phyloP scores from a whole-genome alignment of 352 stramenopile genomes.

The Globisporangium takayamanum region DNA sequence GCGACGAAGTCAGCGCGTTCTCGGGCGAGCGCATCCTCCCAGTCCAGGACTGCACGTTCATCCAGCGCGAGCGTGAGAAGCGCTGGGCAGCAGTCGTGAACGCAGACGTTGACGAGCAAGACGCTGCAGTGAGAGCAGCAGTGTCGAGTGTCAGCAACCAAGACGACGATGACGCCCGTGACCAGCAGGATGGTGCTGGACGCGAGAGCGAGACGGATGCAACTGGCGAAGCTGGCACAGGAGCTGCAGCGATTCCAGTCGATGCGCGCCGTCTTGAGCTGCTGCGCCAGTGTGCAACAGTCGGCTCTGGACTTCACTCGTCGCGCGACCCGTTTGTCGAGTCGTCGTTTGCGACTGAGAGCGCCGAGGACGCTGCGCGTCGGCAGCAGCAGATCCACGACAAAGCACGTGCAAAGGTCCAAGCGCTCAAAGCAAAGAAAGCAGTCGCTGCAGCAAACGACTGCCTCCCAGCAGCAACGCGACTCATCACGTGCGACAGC shows the following conservation, averaged over 20 bases:
- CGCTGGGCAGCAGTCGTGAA: conserved; percentile 66
- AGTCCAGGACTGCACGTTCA: conserved; percentile 50
- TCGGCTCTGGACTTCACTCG: conserved; percentile 30
- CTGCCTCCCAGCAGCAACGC: conserved; percentile 3
- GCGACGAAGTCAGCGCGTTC: conserved; percentile 49
- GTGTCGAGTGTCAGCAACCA: not conserved
- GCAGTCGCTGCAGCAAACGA: not conserved
- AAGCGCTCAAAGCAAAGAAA: conserved; percentile 8
- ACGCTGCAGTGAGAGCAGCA: conserved; percentile 1
- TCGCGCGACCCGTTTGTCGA: conserved; percentile 47
- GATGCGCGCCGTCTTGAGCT: conserved; percentile 45
- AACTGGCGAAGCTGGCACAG: not conserved
- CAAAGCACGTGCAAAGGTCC: conserved; percentile 5
- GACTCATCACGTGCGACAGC: conserved; percentile 6
- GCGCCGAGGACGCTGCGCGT: not conserved
- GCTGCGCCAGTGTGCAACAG: conserved; percentile 68
- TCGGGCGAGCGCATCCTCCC: conserved; percentile 68
- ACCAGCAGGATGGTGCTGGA: not conserved
- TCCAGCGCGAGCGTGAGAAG: conserved; percentile 53
- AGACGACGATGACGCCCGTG: not conserved
- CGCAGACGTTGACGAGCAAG: conserved; percentile 19
- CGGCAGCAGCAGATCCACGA: conserved; percentile 8
- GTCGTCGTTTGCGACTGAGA: conserved; percentile 24
- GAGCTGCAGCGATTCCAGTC: conserved; percentile 28
- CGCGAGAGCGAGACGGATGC: not conserved